phyloP scores from a whole-genome alignment of 257 asterid genomes.

The Ophiorrhiza pumila region DNA sequence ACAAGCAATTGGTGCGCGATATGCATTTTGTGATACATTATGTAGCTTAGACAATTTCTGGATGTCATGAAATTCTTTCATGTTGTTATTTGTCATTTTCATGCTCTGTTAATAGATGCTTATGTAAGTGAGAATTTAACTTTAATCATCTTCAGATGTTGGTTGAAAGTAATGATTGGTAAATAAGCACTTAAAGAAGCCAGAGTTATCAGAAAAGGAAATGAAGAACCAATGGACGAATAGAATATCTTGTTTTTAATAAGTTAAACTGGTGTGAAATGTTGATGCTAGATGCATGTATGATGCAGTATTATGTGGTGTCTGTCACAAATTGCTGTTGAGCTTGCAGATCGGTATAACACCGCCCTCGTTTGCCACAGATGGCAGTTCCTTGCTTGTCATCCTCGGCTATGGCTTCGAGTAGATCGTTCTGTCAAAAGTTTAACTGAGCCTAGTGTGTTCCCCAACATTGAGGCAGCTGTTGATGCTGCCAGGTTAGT shows the following conservation, averaged over 20 bases:
- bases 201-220: neutral
- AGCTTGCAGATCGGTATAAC: conserved; percentile 99
- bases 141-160: neutral
- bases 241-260: neutral
- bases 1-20: neutral
- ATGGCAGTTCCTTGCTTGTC: conserved; percentile 97
- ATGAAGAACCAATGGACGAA: neutral
- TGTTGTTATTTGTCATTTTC: neutral
- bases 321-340: conserved; percentile 58
- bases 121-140: neutral
- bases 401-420: conserved; percentile 92
- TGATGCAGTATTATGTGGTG: conserved; percentile 19
- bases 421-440: conserved; percentile 80
- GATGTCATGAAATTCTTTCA: neutral
- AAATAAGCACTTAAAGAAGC: neutral
- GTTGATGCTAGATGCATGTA: conserved; percentile 17
- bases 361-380: conserved; percentile 99
- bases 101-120: neutral
- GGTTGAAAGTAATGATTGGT: neutral
- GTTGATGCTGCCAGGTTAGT: conserved; percentile 82
- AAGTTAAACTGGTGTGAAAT: conserved; percentile 2
- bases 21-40: neutral
- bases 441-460: conserved; percentile 65
- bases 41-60: neutral
- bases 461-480: conserved; percentile 81